phyloP scores from a whole-genome alignment of 208 protist species.

The Trypanosoma congolense region DNA sequence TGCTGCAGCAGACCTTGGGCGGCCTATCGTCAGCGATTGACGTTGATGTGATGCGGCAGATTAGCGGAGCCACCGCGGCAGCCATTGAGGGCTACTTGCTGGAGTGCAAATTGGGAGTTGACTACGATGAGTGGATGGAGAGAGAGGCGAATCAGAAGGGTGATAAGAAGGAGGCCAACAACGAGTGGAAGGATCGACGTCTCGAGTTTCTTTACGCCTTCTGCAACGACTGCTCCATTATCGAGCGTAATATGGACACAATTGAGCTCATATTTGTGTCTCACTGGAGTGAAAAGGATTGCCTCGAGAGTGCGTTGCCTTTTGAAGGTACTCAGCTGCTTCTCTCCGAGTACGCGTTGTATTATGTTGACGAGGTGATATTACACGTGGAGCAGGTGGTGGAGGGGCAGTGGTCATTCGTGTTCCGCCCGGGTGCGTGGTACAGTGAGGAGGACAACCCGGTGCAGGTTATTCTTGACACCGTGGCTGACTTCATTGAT shows the following conservation, averaged over 20 bases:
- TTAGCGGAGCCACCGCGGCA: constrained; percentile 72
- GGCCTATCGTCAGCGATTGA: constrained; percentile 69
- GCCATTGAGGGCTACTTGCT: constrained; percentile 70
- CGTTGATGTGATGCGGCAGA: constrained; percentile 63
- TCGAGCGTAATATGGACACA: constrained; percentile 83
- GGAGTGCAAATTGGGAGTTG: constrained; percentile 67
- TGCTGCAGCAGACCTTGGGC: constrained; percentile 78
- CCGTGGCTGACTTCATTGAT: constrained; percentile 76
- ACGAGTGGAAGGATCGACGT: constrained; percentile 74
- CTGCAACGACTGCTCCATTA: constrained; percentile 79
- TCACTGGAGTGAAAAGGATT: constrained; percentile 56
- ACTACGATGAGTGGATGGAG: constrained; percentile 85
- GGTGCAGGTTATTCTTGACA: constrained; percentile 77
- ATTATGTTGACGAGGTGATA: constrained; percentile 83
- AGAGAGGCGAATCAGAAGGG: constrained; percentile 28
- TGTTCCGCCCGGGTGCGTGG: constrained; percentile 71
- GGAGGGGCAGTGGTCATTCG: constrained; percentile 55
- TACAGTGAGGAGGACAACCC: constrained; percentile 64
- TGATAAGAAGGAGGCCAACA: constrained; percentile 19
- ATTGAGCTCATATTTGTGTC: constrained; percentile 82
- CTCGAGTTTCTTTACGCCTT: constrained; percentile 82
- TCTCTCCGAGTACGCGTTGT: constrained; percentile 58
- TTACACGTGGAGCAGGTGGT: constrained; percentile 79
- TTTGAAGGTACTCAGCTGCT: constrained; percentile 70
- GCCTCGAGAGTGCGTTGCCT: constrained; percentile 24